A percentile compares a stretch with the other conserved stretches of the same genome.
phyloP scores from a whole-genome alignment of 2,329 filamentous ascomycete species.

The Neonectria faginata region DNA sequence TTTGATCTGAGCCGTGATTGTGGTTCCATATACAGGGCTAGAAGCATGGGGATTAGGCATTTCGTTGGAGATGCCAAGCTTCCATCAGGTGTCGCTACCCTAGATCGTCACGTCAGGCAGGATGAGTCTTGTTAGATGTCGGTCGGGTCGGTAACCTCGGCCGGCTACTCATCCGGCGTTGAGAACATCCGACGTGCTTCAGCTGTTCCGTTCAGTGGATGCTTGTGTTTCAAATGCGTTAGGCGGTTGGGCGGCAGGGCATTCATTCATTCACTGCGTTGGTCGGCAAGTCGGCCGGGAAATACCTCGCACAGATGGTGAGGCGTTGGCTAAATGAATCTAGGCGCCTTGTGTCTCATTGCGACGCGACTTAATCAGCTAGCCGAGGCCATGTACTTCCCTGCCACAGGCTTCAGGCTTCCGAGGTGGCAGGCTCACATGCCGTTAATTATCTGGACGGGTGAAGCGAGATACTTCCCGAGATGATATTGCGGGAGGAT shows the following conservation, averaged over 20 bases:
- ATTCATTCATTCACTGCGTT: background rate
- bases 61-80: background rate
- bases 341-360: conserved; percentile 1
- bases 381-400: background rate
- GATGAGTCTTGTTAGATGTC: background rate
- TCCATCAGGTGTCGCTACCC: background rate
- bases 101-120: background rate
- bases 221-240: background rate
- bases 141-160: background rate
- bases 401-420: background rate
- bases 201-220: background rate
- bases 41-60: background rate
- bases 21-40: background rate
- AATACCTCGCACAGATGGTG: background rate
- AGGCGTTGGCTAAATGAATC: background rate
- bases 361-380: background rate
- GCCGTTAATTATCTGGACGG: background rate
- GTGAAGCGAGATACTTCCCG: background rate
- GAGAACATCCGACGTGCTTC: background rate
- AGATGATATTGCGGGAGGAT: conserved; percentile 1
- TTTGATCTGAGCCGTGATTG: background rate
- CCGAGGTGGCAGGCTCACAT: background rate
- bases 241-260: background rate
- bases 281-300: background rate
- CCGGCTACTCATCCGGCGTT: background rate